Evolutionary conservation across 2,329 filamentous ascomycete species (phyloP).

Genomic region (Alternaria arbusti): DNA sequence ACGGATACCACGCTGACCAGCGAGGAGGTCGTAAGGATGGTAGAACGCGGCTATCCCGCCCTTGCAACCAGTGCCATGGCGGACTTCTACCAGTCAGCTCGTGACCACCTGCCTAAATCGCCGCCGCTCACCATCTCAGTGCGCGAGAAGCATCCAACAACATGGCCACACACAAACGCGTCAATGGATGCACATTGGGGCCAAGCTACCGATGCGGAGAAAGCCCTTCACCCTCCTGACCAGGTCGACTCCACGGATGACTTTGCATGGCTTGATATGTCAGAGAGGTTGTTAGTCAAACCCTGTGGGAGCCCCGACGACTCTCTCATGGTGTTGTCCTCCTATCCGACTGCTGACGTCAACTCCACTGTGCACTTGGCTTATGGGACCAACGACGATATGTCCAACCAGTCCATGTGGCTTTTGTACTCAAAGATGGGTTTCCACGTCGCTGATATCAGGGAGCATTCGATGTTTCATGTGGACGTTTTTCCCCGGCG

Average conservation of each 20-base stretch:
- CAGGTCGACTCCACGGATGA: background rate
- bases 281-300: background rate
- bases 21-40: background rate
- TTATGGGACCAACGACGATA: background rate
- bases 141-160: background rate
- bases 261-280: background rate
- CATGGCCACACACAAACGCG: background rate
- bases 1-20: background rate
- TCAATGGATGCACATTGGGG: background rate
- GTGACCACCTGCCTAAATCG: background rate
- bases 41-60: background rate
- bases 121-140: background rate
- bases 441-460: background rate
- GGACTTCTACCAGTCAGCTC: background rate
- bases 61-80: background rate
- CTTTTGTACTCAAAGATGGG: background rate
- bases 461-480: background rate
- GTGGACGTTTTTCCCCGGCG: background rate
- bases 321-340: background rate
- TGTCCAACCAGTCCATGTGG: background rate
- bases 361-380: background rate
- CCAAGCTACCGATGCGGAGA: background rate
- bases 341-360: background rate
- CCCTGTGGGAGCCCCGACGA: background rate
- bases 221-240: background rate